Percentiles rank a stretch among this genome's conserved stretches.
Conservation (phyloP, 108 stramenopile species). For the Seminavis robusta region DNA sequence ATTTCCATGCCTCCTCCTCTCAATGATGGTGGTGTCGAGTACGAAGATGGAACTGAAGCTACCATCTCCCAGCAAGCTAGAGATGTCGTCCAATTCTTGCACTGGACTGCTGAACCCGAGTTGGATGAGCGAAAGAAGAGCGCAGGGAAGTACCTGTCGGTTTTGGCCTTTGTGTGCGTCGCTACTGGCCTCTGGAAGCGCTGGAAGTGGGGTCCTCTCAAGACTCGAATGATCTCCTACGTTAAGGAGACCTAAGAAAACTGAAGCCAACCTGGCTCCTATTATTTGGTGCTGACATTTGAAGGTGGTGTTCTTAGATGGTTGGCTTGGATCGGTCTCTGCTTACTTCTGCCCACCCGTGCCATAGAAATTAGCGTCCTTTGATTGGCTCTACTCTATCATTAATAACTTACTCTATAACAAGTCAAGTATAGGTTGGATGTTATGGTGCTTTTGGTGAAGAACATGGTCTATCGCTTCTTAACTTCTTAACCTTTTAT, state of each 20-base stretch:
- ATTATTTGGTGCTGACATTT: too few relatives aligned
- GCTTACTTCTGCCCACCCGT: too few relatives aligned
- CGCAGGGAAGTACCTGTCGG: slow-evolving; percentile 86
- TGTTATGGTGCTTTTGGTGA: too few relatives aligned
- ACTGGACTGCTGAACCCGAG: slow-evolving; percentile 97
- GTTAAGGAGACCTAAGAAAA: slow-evolving; percentile 66
- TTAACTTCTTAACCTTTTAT: too few relatives aligned
- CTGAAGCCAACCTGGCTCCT: too few relatives aligned
- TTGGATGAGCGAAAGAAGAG: slow-evolving; percentile 95
- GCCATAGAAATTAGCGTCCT: too few relatives aligned
- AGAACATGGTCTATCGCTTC: too few relatives aligned
- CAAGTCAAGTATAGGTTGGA: too few relatives aligned
- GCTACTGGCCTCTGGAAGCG: slow-evolving; percentile 97
- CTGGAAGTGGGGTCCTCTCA: slow-evolving; percentile 94
- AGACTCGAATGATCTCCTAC: slow-evolving; percentile 97
- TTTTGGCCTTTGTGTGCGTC: slow-evolving; percentile 75
- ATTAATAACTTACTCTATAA: too few relatives aligned
- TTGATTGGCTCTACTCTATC: too few relatives aligned
- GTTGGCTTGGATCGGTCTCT: too few relatives aligned
- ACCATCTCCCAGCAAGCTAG: slow-evolving; percentile 93
- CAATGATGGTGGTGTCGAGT: slow-evolving; percentile 94
- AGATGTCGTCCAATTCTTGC: slow-evolving; percentile 84
- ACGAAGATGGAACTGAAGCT: slow-evolving; percentile 96
- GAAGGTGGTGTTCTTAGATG: too few relatives aligned
- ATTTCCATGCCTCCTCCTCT: slow-evolving; percentile 99